These are phyloP conservation scores for Fusarium sp. DNA, from an alignment of 2,329 filamentous ascomycete genomes.

Conservation along the genomic window DNA sequence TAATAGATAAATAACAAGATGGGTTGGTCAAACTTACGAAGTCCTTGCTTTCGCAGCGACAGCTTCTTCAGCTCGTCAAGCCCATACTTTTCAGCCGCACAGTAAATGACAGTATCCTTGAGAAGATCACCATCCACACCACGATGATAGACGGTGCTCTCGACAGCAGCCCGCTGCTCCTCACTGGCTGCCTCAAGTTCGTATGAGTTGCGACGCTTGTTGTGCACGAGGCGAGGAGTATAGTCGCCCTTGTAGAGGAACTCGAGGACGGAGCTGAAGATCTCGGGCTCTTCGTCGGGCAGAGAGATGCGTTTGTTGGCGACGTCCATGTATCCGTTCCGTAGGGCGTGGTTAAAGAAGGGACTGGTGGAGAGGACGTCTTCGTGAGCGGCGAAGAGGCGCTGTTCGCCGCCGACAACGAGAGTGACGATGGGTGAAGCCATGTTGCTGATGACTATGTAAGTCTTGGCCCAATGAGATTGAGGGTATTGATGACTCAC, in stretches of 20 bases:
- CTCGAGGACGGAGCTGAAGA: slow-evolving; percentile 90
- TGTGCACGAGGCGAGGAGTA: slow-evolving; percentile 83
- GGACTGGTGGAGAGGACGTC: slow-evolving; percentile 82
- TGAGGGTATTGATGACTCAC: slow-evolving; percentile 51
- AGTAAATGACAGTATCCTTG: slow-evolving; percentile 92
- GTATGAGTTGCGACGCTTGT: slow-evolving; percentile 83
- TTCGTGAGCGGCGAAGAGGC: slow-evolving; percentile 92
- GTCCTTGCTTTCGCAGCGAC: slow-evolving; percentile 86
- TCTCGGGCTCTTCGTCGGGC: slow-evolving; percentile 86
- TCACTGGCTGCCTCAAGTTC: slow-evolving; percentile 74
- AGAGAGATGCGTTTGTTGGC: slow-evolving; percentile 77
- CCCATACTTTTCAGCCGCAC: slow-evolving; percentile 84
- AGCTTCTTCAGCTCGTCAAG: slow-evolving; percentile 87
- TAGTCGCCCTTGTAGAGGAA: slow-evolving; percentile 96
- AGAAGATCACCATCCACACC: slow-evolving; percentile 74
- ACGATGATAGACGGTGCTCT: slow-evolving; percentile 76
- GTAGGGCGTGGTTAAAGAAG: slow-evolving; percentile 69
- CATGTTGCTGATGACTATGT: slow-evolving; percentile 54
- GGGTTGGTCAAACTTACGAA: slow-evolving; percentile 65
- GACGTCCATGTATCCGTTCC: slow-evolving; percentile 51
- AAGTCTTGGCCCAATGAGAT: background rate
- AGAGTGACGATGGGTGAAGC: slow-evolving; percentile 81
- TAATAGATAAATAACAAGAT: slow-evolving; percentile 6
- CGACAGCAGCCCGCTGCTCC: slow-evolving; percentile 59
- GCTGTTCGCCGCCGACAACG: slow-evolving; percentile 81